Base-by-base conservation (phyloP, 2,329 filamentous ascomycete species). In the Fusarium graminum region DNA sequence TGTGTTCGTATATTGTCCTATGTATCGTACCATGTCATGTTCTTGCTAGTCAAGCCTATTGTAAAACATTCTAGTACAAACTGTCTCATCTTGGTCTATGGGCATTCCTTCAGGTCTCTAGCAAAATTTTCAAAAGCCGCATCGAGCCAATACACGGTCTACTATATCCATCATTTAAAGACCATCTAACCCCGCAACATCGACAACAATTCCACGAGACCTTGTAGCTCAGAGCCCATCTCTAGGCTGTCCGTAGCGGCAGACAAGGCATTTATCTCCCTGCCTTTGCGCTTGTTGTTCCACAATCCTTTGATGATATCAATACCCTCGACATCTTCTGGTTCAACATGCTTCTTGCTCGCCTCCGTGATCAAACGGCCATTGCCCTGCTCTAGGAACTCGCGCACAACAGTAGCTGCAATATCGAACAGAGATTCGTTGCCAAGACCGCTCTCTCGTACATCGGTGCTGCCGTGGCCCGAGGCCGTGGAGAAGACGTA, bases 401-500 rank as follows among this genome's bases (percentile, higher is more conserved):
- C 43, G 2, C 12, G 9, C 8, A 55, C 13, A 12, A 51, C 26
- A 3, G 45, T 25, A 3, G 40, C 46, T 0, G 66, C 57, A 4
- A 63, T 38, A 6, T 65, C 3, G 4, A 68, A 34, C 11, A 45
- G 14, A 6, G 5, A 26, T 3, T 68, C 52, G 4, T 13, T 26
- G 0, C 60, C 13, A 10, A 42, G 12, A 0, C 13, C 9, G 5
- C 42, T 28, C 34, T 51, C 19, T 32, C 40, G 41, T 0, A 43
- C 54, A 14, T 38, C 39, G 6, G 22, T 13, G 26, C 42, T 42
- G 5, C 7, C 42, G 17, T 52, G 63, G 13, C 60, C 61, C 6
- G 66, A 39, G 32, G 62, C 58, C 13, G 65, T 66, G 0, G 54
- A 63, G 2, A 60, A 66, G 41, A 84, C 14, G 84, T 82, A 69